Base-by-base conservation (phyloP, 257 asterid genomes). In the Parsonsia alboflavescens region DNA sequence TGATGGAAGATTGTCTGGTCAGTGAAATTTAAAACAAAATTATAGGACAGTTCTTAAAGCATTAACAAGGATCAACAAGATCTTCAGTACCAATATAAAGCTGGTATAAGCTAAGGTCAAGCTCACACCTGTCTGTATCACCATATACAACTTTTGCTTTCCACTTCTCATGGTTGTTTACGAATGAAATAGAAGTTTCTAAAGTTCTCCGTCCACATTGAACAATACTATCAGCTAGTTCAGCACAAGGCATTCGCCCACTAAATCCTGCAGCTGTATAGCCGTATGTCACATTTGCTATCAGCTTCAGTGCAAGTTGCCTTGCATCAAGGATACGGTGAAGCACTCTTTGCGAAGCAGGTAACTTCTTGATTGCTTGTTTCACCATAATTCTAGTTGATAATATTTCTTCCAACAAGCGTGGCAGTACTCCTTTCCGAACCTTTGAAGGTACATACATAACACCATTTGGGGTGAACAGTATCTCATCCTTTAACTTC, bases 211-310 rank as follows among this genome's bases (percentile, higher is more conserved):
- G 97, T 75, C 85, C 98, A 86, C 98, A 94, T 80, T 94, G 97
- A 62, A 94, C 98, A 75, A 94, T 94, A 84, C 98, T 92, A 79
- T 94, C 98, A 66, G 98, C 98, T 57, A 94, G 97, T 84, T 92
- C 98, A 73, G 97, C 97, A 79, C 98, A 94, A 66, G 98, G 98
- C 98, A 94, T 94, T 71, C 98, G 97, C 54, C 98, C 98, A 80
- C 98, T 94, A 86, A 94, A 94, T 78, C 98, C 98, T 62, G 98
- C 98, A 78, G 98, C 98, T 68, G 98, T 90, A 81, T 94, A 94
- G 49, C 98, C 98, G 78, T 94, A 94, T 39, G 98, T 94, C 76
- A 94, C 98, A 77, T 94, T 94, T 77, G 98, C 90, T 81, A 94
- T 94, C 72, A 94, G 90, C 92, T 94, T 94, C 87, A 94, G 87